phyloP scores from a whole-genome alignment of 768 basidiomycete species.

The Leccinum subgranulosum region DNA sequence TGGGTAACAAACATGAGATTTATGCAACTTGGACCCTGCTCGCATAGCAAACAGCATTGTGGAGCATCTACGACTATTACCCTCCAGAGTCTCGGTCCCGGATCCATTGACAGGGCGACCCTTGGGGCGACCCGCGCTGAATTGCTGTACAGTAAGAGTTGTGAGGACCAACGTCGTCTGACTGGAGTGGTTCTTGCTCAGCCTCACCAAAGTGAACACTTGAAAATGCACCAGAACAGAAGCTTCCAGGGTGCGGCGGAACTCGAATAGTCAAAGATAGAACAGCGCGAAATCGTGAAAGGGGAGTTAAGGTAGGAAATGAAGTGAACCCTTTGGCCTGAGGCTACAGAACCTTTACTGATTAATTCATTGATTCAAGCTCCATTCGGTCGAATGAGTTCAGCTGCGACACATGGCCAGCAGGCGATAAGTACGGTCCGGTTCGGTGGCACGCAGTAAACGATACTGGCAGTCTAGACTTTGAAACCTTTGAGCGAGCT shows the following conservation, averaged over 20 bases:
- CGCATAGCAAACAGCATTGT: neutral
- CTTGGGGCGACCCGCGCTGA: neutral
- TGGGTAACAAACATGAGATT: too few species aligned
- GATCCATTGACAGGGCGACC: neutral
- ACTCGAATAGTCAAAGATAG: neutral
- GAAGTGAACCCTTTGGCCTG: neutral
- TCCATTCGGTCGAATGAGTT: neutral
- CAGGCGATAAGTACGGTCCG: neutral
- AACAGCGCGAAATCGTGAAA: neutral
- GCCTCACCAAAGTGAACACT: neutral
- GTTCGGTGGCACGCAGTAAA: neutral
- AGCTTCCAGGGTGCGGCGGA: neutral
- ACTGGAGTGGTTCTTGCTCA: neutral
- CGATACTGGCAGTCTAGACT: neutral
- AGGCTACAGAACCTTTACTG: neutral
- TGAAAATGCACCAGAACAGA: neutral
- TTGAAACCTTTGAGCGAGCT: neutral
- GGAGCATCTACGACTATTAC: neutral
- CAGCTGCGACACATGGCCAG: neutral
- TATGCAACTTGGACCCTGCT: neutral
- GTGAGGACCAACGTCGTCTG: neutral
- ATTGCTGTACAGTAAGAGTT: neutral
- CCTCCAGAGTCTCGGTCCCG: neutral
- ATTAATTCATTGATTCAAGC: neutral
- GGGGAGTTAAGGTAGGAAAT: neutral